Evolutionary conservation across 129 eudicot species (phyloP), one percentile per base, ranked within the genome.

Genomic region (Rutidosis leptorrhynchoides): DNA sequence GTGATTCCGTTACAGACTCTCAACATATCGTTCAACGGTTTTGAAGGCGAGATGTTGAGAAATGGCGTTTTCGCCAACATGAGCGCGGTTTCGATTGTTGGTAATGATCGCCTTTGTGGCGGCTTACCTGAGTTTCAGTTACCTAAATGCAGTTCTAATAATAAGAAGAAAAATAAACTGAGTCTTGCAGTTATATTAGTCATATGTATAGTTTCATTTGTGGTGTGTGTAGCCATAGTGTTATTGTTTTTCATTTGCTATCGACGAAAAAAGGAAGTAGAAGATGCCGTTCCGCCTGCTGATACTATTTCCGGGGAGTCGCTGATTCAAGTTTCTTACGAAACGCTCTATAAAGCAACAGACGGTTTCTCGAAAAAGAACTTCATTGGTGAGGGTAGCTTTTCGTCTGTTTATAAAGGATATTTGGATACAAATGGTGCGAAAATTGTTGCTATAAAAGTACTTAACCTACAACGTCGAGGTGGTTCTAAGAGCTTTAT

Each of bases 321-420:
- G 2, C 56, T 68, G 1, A 2, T 62, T 14, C 71, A 77, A 27
- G 67, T 83, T 26, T 68, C 82, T 29, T 83, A 73, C 51, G 64
- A 62, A 19, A 64, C 15, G 55, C 78, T 83, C n/a, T 68, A 59
- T 67, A 71, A 70, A 70, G 89, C 89, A 51, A 83, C 89, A 15
- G 19, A 77, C 0, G 83, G 80, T 58, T 83, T 83, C 25, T 77
- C 83, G 3, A 0, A 32, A 0, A 68, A 32, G 20, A 80, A 80
- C 58, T 61, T 83, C 58, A 54, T 83, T 2, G 80, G 83, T 3
- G 55, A 53, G 16, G 80, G 81, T 1, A 32, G 79, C 25, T 77
- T 45, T 70, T 80, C 80, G 1, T 52, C 77, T 25, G 83, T 82
- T 26, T 82, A 82, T 15, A 70, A 53, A 70, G 85, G 89, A 53